These are phyloP conservation scores for Zhuliangozyma parablackwelliae DNA, from an alignment of 1,139 yeast species.

Conservation along the genomic window DNA sequence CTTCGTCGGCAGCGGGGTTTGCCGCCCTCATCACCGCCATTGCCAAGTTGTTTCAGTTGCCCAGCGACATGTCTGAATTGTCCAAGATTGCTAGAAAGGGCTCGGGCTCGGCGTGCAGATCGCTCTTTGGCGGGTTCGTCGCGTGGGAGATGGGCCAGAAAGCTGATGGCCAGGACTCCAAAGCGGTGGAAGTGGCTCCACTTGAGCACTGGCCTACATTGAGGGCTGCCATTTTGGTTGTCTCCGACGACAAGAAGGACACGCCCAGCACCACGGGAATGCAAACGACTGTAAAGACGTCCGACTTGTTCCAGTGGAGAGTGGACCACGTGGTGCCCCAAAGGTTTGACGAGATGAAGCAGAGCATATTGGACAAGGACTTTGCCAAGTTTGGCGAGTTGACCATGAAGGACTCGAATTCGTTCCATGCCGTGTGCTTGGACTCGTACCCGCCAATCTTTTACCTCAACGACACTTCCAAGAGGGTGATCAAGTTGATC, in stretches of 20 bases:
- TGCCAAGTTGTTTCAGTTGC: conserved; percentile 76
- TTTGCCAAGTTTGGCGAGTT: conserved; percentile 78
- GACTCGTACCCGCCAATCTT: conserved; percentile 96
- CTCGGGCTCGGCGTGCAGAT: conserved; percentile 96
- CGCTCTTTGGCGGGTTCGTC: conserved; percentile 93
- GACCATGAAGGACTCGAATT: conserved; percentile 94
- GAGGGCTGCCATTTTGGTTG: conserved; percentile 90
- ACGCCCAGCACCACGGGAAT: conserved; percentile 93
- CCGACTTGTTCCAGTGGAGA: conserved; percentile 79
- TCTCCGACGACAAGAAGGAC: conserved; percentile 88
- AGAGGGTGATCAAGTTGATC: conserved; percentile 74
- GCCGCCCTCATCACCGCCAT: conserved; percentile 91
- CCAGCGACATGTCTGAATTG: conserved; percentile 75
- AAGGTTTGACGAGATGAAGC: conserved; percentile 78
- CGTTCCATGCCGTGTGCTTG: conserved; percentile 94
- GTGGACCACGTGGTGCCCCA: conserved; percentile 76
- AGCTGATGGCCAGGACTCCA: conserved; percentile 79
- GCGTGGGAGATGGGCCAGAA: conserved; percentile 96
- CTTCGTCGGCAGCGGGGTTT: conserved; percentile 97
- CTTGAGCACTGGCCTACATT: conserved; percentile 84
- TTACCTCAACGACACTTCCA: conserved; percentile 92
- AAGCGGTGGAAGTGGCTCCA: conserved; percentile 89
- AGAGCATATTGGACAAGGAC: conserved; percentile 65
- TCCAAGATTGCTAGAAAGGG: conserved; percentile 96
- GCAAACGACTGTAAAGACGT: conserved; percentile 90